Evolutionary conservation across 208 protist species (phyloP).

Genomic region (Leptomonas pyrrhocoris): DNA sequence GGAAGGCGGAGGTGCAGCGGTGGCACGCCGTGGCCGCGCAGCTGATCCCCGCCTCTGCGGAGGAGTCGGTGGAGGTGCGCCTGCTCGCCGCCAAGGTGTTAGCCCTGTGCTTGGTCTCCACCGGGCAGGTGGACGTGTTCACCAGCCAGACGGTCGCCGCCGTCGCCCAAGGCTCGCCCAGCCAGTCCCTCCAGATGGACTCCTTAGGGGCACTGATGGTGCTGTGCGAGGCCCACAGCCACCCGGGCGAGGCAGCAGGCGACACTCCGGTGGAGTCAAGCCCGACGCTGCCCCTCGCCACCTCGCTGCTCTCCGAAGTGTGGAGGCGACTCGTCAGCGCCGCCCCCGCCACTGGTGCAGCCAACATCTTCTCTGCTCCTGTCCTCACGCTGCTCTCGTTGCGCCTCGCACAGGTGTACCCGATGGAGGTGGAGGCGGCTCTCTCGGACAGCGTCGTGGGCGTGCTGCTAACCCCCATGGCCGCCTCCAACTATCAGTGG

Average conservation of each 20-base stretch:
- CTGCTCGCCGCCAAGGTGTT: constrained; percentile 44
- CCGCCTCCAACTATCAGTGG: constrained; percentile 20
- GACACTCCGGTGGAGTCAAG: constrained; percentile 2
- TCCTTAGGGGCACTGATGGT: constrained; percentile 31
- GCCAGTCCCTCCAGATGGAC: constrained; percentile 11
- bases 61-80: constrained; percentile 34
- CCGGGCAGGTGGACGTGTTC: constrained; percentile 34
- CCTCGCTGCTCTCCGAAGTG: constrained; percentile 53
- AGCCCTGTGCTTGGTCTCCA: constrained; percentile 24
- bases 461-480: constrained; percentile 31
- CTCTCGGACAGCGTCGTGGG: constrained; percentile 21
- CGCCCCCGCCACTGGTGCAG: constrained; percentile 1
- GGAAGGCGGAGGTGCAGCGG: constrained; percentile 27
- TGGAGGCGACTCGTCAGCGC: constrained; percentile 25
- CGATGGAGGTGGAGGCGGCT: constrained; percentile 26
- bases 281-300: constrained; percentile 54
- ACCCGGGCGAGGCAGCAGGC: neutral
- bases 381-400: constrained; percentile 25
- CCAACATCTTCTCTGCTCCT: neutral
- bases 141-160: constrained; percentile 31
- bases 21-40: constrained; percentile 16
- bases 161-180: constrained; percentile 8
- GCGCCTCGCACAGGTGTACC: constrained; percentile 20
- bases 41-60: constrained; percentile 2
- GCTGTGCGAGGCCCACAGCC: constrained; percentile 37